These are phyloP conservation scores for Podosphaera xanthii DNA, from an alignment of 2,329 filamentous ascomycete genomes.

Conservation along the genomic window DNA sequence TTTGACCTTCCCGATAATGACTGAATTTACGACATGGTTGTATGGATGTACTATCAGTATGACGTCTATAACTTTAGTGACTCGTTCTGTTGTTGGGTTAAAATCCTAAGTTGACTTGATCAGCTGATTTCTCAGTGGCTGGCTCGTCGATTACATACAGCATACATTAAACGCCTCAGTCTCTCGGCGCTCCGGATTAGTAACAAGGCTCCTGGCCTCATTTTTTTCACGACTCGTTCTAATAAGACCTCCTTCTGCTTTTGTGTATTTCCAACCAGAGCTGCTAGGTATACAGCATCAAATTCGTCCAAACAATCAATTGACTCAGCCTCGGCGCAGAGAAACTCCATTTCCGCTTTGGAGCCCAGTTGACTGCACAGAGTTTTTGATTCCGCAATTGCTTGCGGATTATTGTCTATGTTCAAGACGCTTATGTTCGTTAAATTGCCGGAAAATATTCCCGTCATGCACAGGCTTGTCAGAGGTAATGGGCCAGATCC, in stretches of 20 bases:
- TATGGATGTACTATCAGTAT: slow-evolving; percentile 25
- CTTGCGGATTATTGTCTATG: slow-evolving; percentile 19
- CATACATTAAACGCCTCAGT: slow-evolving; percentile 24
- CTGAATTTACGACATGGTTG: slow-evolving; percentile 26
- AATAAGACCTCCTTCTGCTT: slow-evolving; percentile 21
- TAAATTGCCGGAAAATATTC: not conserved
- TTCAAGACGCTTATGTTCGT: slow-evolving; percentile 16
- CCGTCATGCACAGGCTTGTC: slow-evolving; percentile 22
- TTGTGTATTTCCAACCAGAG: slow-evolving; percentile 23
- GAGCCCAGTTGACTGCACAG: slow-evolving; percentile 17
- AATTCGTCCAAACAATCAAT: slow-evolving; percentile 15
- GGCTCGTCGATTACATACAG: slow-evolving; percentile 15
- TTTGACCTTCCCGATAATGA: slow-evolving; percentile 19
- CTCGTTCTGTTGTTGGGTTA: slow-evolving; percentile 17
- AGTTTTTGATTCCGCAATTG: slow-evolving; percentile 16
- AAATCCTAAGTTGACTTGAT: slow-evolving; percentile 15
- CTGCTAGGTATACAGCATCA: slow-evolving; percentile 27
- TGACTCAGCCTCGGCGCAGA: slow-evolving; percentile 16
- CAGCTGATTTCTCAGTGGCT: not conserved
- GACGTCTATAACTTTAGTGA: slow-evolving; percentile 19
- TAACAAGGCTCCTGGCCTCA: slow-evolving; percentile 22
- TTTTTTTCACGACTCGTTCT: slow-evolving; percentile 16
- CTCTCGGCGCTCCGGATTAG: slow-evolving; percentile 23
- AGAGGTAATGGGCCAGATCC: slow-evolving; percentile 27
- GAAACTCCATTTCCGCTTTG: slow-evolving; percentile 18